These are phyloP conservation scores for Xylariaceae sp. DNA, from an alignment of 2,329 filamentous ascomycete species.

Conservation along the genomic window DNA sequence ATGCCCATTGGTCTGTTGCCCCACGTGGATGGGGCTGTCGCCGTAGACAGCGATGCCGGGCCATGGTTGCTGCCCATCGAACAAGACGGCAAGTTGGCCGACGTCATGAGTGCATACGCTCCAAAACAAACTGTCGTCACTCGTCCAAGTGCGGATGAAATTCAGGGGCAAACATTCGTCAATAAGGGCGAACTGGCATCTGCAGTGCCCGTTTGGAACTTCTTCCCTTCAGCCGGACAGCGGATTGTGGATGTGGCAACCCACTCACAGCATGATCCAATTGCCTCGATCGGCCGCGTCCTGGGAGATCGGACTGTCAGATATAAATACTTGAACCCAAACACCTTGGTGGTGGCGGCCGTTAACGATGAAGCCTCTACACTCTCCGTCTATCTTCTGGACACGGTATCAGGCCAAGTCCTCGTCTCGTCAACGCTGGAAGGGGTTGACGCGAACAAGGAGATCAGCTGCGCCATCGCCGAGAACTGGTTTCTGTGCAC, in stretches of 20 bases:
- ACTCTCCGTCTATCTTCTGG: constrained; percentile 74
- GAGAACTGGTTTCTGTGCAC: constrained; percentile 97
- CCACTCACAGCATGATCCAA: constrained; percentile 72
- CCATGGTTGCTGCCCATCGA: constrained; percentile 53
- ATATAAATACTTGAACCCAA: constrained; percentile 96
- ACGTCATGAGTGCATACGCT: constrained; percentile 42
- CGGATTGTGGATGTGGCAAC: constrained; percentile 65
- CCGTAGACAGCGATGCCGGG: constrained; percentile 50
- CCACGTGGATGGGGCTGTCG: constrained; percentile 43
- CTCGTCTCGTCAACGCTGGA: constrained; percentile 67
- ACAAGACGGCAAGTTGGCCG: constrained; percentile 44
- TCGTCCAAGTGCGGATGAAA: constrained; percentile 42
- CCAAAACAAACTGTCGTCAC: constrained; percentile 55
- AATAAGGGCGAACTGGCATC: constrained; percentile 37
- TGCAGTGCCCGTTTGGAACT: constrained; percentile 64
- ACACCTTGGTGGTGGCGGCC: constrained; percentile 72
- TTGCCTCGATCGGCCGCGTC: constrained; percentile 92
- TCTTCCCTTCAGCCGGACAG: constrained; percentile 62
- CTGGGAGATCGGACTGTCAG: constrained; percentile 87
- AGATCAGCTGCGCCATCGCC: constrained; percentile 72
- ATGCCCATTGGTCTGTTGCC: constrained; percentile 38
- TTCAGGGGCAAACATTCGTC: constrained; percentile 55
- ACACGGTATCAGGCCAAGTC: constrained; percentile 79
- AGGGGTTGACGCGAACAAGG: constrained; percentile 69
- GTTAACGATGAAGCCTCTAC: constrained; percentile 54